Conservation (phyloP, 371 early-diverging fungal species). For the Chytridiales sp. region DNA sequence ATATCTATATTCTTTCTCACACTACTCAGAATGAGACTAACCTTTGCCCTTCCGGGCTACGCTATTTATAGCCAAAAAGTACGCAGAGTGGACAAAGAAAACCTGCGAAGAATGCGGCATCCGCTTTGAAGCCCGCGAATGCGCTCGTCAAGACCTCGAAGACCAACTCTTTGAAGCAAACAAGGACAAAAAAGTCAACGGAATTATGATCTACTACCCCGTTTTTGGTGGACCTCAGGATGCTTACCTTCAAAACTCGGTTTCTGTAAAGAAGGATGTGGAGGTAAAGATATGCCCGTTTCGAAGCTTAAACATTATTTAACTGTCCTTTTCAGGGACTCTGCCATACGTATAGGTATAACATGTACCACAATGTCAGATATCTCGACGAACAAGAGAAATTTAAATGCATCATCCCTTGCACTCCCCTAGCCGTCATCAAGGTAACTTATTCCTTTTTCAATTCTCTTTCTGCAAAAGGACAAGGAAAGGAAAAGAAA, state of each 20-base stretch:
- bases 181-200: conserved; percentile 76
- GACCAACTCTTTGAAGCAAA: conserved; percentile 84
- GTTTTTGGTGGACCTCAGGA: conserved; percentile 93
- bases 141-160: conserved; percentile 80
- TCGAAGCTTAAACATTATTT: background rate
- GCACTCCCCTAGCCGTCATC: conserved; percentile 92
- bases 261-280: conserved; percentile 87
- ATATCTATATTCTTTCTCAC: background rate
- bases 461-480: background rate
- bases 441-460: conserved; percentile 59
- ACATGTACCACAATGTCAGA: conserved; percentile 94
- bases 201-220: conserved; percentile 92
- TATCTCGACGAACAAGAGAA: conserved; percentile 77
- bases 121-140: conserved; percentile 83
- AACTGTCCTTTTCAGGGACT: conserved; percentile 56
- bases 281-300: conserved; percentile 48
- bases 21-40: background rate
- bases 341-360: conserved; percentile 88
- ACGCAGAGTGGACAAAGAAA: conserved; percentile 83
- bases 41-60: background rate
- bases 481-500: background rate
- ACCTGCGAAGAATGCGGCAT: conserved; percentile 88
- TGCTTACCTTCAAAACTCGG: conserved; percentile 87
- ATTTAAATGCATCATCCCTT: conserved; percentile 93
- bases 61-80: conserved; percentile 32